phyloP scores from a whole-genome alignment of 768 basidiomycete genomes.

The Leccinellum albellum region DNA sequence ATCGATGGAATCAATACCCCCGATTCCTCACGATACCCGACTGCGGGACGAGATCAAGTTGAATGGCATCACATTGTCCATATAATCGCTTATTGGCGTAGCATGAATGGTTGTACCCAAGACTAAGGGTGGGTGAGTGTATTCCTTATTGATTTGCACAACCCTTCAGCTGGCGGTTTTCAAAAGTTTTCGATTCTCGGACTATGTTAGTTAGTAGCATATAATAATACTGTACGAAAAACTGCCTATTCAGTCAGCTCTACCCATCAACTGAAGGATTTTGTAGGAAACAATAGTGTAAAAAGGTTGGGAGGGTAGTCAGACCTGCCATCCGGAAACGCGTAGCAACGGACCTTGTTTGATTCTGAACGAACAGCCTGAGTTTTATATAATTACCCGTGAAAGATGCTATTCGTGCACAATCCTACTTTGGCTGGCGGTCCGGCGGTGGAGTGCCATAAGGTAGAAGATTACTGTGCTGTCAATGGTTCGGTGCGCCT shows the following conservation, averaged over 20 bases:
- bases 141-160: not conserved
- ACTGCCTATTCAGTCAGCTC: not conserved
- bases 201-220: not conserved
- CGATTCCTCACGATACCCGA: not conserved
- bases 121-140: not conserved
- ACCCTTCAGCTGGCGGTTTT: not conserved
- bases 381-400: too few relatives aligned
- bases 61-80: not conserved
- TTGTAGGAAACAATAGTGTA: not conserved
- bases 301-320: not conserved
- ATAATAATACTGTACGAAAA: not conserved
- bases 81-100: not conserved
- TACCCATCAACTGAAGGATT: not conserved
- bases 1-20: not conserved
- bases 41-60: conserved; percentile 1
- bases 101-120: not conserved
- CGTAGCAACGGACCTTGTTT: too few relatives aligned
- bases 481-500: too few relatives aligned
- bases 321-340: too few relatives aligned
- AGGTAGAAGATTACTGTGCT: too few relatives aligned
- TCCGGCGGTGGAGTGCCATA: too few relatives aligned
- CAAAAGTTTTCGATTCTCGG: not conserved
- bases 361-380: too few relatives aligned
- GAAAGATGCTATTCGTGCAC: too few relatives aligned
- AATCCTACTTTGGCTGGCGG: too few relatives aligned